Percentiles rank a stretch among this genome's conserved stretches.
These are phyloP conservation scores for Diaporthe batatas DNA, from an alignment of 2,329 filamentous ascomycete species.

Conservation along the genomic window DNA sequence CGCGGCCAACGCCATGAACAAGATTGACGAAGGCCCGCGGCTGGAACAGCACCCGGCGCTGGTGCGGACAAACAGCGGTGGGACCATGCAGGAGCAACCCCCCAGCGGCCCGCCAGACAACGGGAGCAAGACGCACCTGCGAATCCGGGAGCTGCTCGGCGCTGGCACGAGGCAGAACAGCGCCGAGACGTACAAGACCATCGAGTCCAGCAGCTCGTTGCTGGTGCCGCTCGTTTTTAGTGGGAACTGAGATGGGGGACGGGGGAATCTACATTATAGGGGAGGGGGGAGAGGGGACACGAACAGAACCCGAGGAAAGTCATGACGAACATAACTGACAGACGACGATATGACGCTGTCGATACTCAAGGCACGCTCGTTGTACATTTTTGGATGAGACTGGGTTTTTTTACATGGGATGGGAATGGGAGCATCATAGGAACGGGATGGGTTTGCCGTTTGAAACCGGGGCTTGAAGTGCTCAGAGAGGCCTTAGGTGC, in stretches of 20 bases:
- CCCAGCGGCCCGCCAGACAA: slow-evolving; percentile 27
- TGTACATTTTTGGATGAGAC: slow-evolving; percentile 1
- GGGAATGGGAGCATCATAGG: slow-evolving; percentile 24
- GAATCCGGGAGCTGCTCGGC: slow-evolving; percentile 41
- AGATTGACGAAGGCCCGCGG: slow-evolving; percentile 36
- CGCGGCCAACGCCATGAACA: slow-evolving; percentile 31
- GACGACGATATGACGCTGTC: background rate
- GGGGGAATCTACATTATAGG: background rate
- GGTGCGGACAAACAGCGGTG: slow-evolving; percentile 28
- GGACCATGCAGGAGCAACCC: slow-evolving; percentile 16
- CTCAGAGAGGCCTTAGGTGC: slow-evolving; percentile 38
- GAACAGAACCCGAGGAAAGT: slow-evolving; percentile 11
- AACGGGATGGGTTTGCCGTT: slow-evolving; percentile 30
- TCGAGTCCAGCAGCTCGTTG: slow-evolving; percentile 64
- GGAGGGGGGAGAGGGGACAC: background rate
- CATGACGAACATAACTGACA: slow-evolving; percentile 7
- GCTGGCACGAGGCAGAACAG: slow-evolving; percentile 41
- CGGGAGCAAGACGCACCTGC: slow-evolving; percentile 41
- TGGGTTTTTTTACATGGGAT: slow-evolving; percentile 7
- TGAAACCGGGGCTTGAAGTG: slow-evolving; percentile 39
- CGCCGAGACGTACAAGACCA: slow-evolving; percentile 54
- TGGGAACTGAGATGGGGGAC: slow-evolving; percentile 50
- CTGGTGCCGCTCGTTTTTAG: slow-evolving; percentile 74
- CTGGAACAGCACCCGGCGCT: slow-evolving; percentile 48
- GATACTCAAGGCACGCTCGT: background rate